Evolutionary conservation across 1,284 basidiomycete genomes (phyloP).

Genomic region (Melampsora americana): DNA sequence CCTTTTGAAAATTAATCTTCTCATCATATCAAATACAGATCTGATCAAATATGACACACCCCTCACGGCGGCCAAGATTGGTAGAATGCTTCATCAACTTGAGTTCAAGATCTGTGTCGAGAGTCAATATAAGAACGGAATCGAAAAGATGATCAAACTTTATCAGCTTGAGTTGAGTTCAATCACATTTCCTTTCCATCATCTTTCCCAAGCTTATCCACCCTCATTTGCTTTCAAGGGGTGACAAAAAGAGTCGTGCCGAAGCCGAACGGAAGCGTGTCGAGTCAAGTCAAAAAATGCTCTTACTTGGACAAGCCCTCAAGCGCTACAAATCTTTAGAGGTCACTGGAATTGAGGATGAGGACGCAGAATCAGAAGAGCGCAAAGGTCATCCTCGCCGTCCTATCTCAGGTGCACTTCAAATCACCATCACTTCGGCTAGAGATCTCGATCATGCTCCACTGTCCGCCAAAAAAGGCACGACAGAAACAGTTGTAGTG

Average conservation of each 20-base stretch:
- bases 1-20: constrained; percentile 23
- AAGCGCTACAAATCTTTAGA: constrained; percentile 95
- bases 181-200: background rate
- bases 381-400: constrained; percentile 87
- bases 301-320: constrained; percentile 82
- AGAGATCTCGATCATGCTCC: constrained; percentile 93
- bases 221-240: constrained; percentile 4
- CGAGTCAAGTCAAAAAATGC: constrained; percentile 94
- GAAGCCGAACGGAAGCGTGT: constrained; percentile 91
- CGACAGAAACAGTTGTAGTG: constrained; percentile 80
- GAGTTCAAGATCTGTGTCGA: constrained; percentile 99
- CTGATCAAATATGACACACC: constrained; percentile 96
- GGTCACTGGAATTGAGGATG: constrained; percentile 78
- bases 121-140: constrained; percentile 95
- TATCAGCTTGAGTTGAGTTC: constrained; percentile 47
- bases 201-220: background rate
- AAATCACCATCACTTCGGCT: constrained; percentile 81
- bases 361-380: constrained; percentile 66
- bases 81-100: constrained; percentile 95
- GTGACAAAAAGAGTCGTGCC: constrained; percentile 50
- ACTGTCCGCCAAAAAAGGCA: constrained; percentile 62
- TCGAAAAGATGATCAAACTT: constrained; percentile 87
- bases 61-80: constrained; percentile 92
- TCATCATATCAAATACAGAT: constrained; percentile 58
- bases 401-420: constrained; percentile 87